These are phyloP conservation scores for Helianthus tuberosus DNA, from an alignment of 129 eudicot genomes.

Conservation along the genomic window DNA sequence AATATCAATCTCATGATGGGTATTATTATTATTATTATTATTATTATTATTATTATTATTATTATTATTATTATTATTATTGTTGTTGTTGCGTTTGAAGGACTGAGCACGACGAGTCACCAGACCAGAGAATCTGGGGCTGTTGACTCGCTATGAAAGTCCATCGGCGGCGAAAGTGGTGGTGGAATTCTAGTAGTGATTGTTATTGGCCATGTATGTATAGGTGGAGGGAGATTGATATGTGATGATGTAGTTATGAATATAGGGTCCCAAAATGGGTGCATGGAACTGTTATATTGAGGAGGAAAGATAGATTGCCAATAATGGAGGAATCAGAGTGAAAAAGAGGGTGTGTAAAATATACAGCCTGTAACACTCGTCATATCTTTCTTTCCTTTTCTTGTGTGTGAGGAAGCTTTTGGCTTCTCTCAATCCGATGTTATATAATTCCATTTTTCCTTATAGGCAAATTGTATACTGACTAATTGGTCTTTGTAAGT, in stretches of 20 bases:
- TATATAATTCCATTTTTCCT: not conserved
- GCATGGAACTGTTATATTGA: constrained; percentile 14
- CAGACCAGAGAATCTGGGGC: constrained; percentile 87
- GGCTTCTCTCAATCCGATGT: not conserved
- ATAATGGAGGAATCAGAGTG: constrained; percentile 30
- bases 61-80: not conserved
- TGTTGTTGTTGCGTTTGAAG: constrained; percentile 59
- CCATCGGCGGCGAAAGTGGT: constrained; percentile 52
- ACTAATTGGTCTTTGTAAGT: too few relatives aligned
- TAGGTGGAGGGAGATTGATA: not conserved
- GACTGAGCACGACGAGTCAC: constrained; percentile 96
- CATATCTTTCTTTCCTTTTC: not conserved
- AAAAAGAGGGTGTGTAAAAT: not conserved
- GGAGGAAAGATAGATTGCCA: constrained; percentile 29
- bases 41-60: too few relatives aligned
- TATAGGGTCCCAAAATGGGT: constrained; percentile 21
- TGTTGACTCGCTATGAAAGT: constrained; percentile 62
- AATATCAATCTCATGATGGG: constrained; percentile 76
- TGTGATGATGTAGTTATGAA: constrained; percentile 23
- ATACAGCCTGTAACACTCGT: constrained; percentile 26
- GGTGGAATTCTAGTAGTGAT: constrained; percentile 18
- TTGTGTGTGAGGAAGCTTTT: constrained; percentile 22
- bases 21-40: too few relatives aligned
- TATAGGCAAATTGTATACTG: not conserved
- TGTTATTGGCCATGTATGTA: constrained; percentile 25